These are phyloP conservation scores for Marasmius tenuissimus DNA, from an alignment of 1,284 basidiomycete genomes.

Conservation along the genomic window DNA sequence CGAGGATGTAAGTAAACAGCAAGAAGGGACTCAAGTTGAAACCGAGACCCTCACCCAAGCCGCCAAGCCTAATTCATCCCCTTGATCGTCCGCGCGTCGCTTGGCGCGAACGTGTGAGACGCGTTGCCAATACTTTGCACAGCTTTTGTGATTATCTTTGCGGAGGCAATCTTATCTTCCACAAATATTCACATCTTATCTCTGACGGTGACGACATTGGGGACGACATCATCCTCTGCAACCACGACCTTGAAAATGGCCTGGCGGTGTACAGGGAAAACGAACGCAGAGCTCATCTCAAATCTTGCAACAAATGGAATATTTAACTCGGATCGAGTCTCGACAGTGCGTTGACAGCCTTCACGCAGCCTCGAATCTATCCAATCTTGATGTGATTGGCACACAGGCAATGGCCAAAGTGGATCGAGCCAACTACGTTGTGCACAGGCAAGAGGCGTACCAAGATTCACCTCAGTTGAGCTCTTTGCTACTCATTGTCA, in stretches of 20 bases:
- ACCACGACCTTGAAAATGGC: constrained; percentile 53
- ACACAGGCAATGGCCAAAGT: constrained; percentile 69
- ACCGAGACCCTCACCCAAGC: background rate
- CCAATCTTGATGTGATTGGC: constrained; percentile 3
- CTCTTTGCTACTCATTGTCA: background rate
- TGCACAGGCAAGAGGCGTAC: constrained; percentile 57
- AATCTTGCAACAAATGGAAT: constrained; percentile 63
- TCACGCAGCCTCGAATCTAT: constrained; percentile 11
- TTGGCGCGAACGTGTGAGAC: too few relatives aligned
- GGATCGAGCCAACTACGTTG: constrained; percentile 76
- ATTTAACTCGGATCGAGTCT: constrained; percentile 53
- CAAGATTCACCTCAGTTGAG: constrained; percentile 76
- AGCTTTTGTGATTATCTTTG: too few relatives aligned
- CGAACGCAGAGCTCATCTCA: constrained; percentile 70
- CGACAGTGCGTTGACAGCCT: constrained; percentile 30
- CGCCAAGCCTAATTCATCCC: too few relatives aligned
- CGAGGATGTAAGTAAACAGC: background rate
- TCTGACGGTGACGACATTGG: too few relatives aligned
- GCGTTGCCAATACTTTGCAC: too few relatives aligned
- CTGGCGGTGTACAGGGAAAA: constrained; percentile 72
- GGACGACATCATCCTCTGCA: too few relatives aligned
- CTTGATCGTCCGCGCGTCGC: too few relatives aligned
- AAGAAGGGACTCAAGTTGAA: background rate
- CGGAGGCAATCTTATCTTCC: too few relatives aligned
- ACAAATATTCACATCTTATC: too few relatives aligned